Conservation (phyloP, 2,329 filamentous ascomycete genomes). For the Ampelomyces quisqualis region DNA sequence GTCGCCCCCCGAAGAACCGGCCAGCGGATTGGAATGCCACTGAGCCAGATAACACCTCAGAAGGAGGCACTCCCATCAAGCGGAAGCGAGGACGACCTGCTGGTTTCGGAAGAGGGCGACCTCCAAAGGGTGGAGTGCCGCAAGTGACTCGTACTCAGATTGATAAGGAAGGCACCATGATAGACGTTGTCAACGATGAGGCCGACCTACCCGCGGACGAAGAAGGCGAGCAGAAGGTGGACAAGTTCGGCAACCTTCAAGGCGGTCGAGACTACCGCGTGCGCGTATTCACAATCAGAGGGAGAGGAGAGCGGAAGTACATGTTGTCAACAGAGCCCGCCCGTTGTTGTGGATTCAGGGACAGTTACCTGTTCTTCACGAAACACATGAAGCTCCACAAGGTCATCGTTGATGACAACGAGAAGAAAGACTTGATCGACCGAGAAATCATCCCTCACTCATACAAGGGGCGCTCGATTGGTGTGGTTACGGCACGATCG, state of each 20-base stretch:
- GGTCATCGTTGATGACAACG: slow-evolving; percentile 96
- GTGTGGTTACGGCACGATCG: slow-evolving; percentile 92
- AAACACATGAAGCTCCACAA: slow-evolving; percentile 97
- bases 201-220: slow-evolving; percentile 82
- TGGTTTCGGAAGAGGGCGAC: slow-evolving; percentile 66
- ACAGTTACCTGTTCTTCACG: slow-evolving; percentile 98
- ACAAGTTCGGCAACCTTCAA: slow-evolving; percentile 79
- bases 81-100: slow-evolving; percentile 53
- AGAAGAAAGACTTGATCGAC: slow-evolving; percentile 94
- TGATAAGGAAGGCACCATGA: slow-evolving; percentile 89
- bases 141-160: slow-evolving; percentile 81
- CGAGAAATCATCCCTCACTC: slow-evolving; percentile 94
- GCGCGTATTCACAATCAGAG: slow-evolving; percentile 87
- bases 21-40: slow-evolving; percentile 71
- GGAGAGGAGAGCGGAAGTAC: slow-evolving; percentile 82
- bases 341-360: slow-evolving; percentile 92
- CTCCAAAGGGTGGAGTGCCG: slow-evolving; percentile 68
- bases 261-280: slow-evolving; percentile 91
- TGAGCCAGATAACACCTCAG: slow-evolving; percentile 51
- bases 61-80: slow-evolving; percentile 52
- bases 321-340: slow-evolving; percentile 98
- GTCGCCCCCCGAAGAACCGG: slow-evolving; percentile 80
- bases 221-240: slow-evolving; percentile 90
- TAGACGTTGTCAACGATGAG: slow-evolving; percentile 90
- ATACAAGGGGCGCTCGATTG: slow-evolving; percentile 97